These are phyloP conservation scores for Pyrenopolyporus hunteri DNA, from an alignment of 495 filamentous ascomycete genomes.

Conservation along the genomic window DNA sequence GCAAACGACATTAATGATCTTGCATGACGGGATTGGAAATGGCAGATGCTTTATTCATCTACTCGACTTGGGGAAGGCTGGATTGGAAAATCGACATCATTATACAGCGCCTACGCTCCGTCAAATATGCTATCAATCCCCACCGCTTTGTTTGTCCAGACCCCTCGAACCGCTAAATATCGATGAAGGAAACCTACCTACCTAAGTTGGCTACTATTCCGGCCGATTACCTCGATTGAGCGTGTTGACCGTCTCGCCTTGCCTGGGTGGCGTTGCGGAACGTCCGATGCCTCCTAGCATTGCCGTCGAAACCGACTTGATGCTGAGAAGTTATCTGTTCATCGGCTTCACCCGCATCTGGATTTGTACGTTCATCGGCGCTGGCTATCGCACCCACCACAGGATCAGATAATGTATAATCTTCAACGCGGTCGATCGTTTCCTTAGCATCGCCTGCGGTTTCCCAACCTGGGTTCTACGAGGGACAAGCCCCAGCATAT, in stretches of 20 bases:
- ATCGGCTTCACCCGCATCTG: constrained; percentile 1
- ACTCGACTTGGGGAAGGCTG: constrained; percentile 23
- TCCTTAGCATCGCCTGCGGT: constrained; percentile 20
- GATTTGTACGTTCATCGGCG: constrained; percentile 28
- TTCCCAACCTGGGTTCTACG: constrained; percentile 19
- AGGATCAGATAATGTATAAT: constrained; percentile 45
- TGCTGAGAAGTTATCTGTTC: not conserved
- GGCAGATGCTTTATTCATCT: constrained; percentile 33
- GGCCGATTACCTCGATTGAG: too few species aligned
- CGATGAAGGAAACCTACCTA: too few species aligned
- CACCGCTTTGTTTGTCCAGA: not conserved
- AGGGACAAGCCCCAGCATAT: constrained; percentile 8
- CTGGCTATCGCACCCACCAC: constrained; percentile 27
- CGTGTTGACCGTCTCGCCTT: too few species aligned
- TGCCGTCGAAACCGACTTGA: not conserved
- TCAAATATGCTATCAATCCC: not conserved
- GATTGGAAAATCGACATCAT: constrained; percentile 16
- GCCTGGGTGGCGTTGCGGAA: not conserved
- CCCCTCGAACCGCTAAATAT: constrained; percentile 2
- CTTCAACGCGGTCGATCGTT: constrained; percentile 35
- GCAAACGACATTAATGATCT: constrained; percentile 39
- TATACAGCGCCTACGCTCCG: constrained; percentile 3
- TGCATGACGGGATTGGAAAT: constrained; percentile 36
- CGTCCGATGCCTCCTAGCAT: not conserved
- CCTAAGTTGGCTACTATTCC: too few species aligned